These are phyloP conservation scores for Xeromyces bisporus DNA, from an alignment of 495 filamentous ascomycete species.

Conservation along the genomic window DNA sequence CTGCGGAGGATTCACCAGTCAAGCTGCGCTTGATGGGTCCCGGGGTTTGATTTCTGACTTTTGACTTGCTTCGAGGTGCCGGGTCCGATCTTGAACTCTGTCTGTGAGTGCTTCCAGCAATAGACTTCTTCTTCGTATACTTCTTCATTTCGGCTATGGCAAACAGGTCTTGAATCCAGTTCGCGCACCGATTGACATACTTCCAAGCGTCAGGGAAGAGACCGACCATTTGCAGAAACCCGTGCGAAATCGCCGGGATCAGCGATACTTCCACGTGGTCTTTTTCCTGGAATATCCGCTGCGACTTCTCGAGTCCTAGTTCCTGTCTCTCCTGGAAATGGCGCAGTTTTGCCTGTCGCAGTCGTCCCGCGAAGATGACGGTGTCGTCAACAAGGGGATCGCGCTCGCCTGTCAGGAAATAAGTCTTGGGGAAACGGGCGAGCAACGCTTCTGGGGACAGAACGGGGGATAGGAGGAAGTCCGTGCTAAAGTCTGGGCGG, in stretches of 20 bases:
- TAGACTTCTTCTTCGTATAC: conserved; percentile 11
- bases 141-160: conserved; percentile 27
- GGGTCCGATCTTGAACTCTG: conserved; percentile 1
- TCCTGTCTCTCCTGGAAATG: conserved; percentile 44
- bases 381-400: conserved; percentile 95
- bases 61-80: background rate
- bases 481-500: conserved; percentile 79
- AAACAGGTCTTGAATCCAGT: conserved; percentile 66
- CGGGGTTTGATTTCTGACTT: background rate
- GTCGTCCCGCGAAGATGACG: conserved; percentile 77
- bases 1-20: conserved; percentile 50
- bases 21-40: conserved; percentile 24
- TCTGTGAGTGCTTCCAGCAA: conserved; percentile 1
- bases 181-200: conserved; percentile 53
- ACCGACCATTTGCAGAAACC: conserved; percentile 77
- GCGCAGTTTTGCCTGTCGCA: conserved; percentile 66
- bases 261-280: conserved; percentile 66
- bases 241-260: conserved; percentile 78
- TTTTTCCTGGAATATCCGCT: conserved; percentile 49
- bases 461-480: conserved; percentile 78
- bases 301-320: conserved; percentile 36
- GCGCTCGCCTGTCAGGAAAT: conserved; percentile 84
- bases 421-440: conserved; percentile 72
- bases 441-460: conserved; percentile 74
- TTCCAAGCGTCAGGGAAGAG: conserved; percentile 78